Evolutionary conservation across 768 basidiomycete genomes (phyloP).

Genomic region (Agaricus subrufescens): DNA sequence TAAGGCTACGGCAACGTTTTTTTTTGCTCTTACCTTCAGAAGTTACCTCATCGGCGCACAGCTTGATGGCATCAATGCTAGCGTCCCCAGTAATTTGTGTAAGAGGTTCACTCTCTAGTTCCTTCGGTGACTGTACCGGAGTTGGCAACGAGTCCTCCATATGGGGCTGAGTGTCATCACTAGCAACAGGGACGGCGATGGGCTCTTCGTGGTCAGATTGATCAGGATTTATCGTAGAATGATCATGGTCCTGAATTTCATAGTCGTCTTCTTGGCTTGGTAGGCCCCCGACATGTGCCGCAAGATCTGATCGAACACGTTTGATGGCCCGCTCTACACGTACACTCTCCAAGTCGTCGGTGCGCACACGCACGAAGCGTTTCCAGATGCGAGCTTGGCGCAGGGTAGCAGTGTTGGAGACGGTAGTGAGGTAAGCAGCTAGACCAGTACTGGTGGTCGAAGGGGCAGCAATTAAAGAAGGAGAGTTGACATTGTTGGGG

Average conservation of each 20-base stretch:
- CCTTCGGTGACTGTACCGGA: slow-evolving; percentile 10
- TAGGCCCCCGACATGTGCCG: slow-evolving; percentile 51
- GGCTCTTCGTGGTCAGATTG: neutral
- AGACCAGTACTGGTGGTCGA: slow-evolving; percentile 61
- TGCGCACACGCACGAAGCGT: slow-evolving; percentile 79
- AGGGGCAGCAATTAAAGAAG: slow-evolving; percentile 20
- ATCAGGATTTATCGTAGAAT: slow-evolving; percentile 9
- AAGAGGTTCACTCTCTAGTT: neutral
- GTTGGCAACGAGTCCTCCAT: slow-evolving; percentile 12
- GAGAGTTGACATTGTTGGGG: slow-evolving; percentile 23
- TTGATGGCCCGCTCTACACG: slow-evolving; percentile 86
- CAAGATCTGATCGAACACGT: slow-evolving; percentile 80
- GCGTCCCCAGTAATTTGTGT: slow-evolving; percentile 4
- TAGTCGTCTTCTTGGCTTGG: slow-evolving; percentile 20
- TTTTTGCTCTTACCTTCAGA: slow-evolving; percentile 18
- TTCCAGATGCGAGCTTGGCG: slow-evolving; percentile 74
- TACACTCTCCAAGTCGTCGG: slow-evolving; percentile 84
- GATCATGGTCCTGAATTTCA: slow-evolving; percentile 20
- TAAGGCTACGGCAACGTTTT: neutral
- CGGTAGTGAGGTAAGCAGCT: slow-evolving; percentile 73
- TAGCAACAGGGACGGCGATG: neutral
- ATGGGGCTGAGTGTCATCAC: neutral
- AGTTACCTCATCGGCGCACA: slow-evolving; percentile 22
- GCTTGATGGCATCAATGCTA: slow-evolving; percentile 10
- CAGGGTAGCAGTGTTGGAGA: slow-evolving; percentile 63